A percentile compares a stretch with the other conserved stretches of the same genome.
Evolutionary conservation across 257 asterid genomes (phyloP).

Genomic region (Cinchona pubescens): DNA sequence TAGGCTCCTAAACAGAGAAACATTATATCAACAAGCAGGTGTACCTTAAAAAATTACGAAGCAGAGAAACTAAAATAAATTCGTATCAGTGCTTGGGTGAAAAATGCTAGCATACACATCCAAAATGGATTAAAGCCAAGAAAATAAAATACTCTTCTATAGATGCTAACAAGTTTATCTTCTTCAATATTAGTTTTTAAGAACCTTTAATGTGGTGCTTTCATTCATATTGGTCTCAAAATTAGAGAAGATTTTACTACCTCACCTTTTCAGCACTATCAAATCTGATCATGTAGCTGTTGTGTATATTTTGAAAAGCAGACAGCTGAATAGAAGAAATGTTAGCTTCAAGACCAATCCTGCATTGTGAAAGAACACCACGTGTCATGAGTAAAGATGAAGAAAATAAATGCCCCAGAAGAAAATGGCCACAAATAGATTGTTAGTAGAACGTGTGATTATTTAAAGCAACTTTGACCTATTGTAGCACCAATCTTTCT

Average conservation of each 20-base stretch:
- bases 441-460: not conserved
- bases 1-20: slow-evolving; percentile 43
- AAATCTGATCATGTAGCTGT: slow-evolving; percentile 91
- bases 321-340: slow-evolving; percentile 59
- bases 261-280: slow-evolving; percentile 80
- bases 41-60: not conserved
- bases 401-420: slow-evolving; percentile 13
- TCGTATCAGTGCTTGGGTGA: not conserved
- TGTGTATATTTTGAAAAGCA: slow-evolving; percentile 93
- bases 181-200: not conserved
- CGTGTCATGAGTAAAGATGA: slow-evolving; percentile 24
- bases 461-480: slow-evolving; percentile 2
- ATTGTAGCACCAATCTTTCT: not conserved
- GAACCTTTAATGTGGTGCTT: not conserved
- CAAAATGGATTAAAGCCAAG: not conserved
- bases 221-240: not conserved
- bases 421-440: not conserved
- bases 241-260: slow-evolving; percentile 27
- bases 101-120: not conserved
- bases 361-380: slow-evolving; percentile 32
- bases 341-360: slow-evolving; percentile 68
- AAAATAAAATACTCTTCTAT: not conserved
- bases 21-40: not conserved
- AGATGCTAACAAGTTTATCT: not conserved
- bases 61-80: not conserved